phyloP scores from a whole-genome alignment of 495 filamentous ascomycete species.

The Neurospora sublineolata region DNA sequence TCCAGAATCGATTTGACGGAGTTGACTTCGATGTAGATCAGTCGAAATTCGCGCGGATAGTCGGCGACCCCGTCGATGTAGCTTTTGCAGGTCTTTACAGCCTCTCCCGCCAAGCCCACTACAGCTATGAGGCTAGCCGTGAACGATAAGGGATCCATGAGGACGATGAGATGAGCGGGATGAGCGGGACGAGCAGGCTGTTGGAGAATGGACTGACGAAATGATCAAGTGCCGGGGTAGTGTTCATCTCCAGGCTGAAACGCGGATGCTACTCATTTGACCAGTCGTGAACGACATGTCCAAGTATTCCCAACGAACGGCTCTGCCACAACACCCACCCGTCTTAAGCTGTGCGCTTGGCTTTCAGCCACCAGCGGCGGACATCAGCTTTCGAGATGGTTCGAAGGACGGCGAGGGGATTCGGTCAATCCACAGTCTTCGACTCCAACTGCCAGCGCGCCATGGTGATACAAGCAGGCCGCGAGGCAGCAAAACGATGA shows the following conservation, averaged over 20 bases:
- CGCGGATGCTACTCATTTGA: neutral
- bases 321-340: neutral
- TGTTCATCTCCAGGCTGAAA: neutral
- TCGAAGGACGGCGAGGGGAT: neutral
- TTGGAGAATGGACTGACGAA: neutral
- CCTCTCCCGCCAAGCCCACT: neutral
- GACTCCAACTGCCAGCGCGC: neutral
- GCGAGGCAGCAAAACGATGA: neutral
- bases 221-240: neutral
- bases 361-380: neutral
- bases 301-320: neutral
- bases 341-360: neutral
- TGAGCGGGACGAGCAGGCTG: neutral
- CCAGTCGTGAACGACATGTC: neutral
- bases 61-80: conserved; percentile 1
- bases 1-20: neutral
- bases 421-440: neutral
- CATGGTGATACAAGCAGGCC: neutral
- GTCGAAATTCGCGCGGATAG: conserved; percentile 4
- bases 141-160: neutral
- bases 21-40: conserved; percentile 4
- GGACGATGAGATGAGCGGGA: neutral
- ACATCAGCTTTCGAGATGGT: neutral
- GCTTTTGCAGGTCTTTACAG: conserved; percentile 5
- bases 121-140: conserved; percentile 6